Evolutionary conservation across 176 grass and related monocot genomes (phyloP), one percentile per base, ranked within the genome.

Genomic region (Eleusine indica): DNA sequence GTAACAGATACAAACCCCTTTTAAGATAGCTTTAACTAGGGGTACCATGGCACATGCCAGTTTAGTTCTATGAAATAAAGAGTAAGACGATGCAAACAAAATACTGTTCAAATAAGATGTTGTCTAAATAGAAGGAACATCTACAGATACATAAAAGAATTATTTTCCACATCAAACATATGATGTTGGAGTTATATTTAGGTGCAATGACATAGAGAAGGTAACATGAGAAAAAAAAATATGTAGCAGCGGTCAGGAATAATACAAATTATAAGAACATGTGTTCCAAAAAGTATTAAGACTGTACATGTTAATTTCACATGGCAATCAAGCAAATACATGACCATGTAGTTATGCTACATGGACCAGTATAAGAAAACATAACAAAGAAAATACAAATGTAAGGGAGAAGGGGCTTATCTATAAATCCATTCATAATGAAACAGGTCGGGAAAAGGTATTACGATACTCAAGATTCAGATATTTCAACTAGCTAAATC

Each of bases 101-200:
- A 6, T 72, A 65, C 21, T 66, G 46, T 53, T 19, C 25, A 48
- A 56, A 71, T 46, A 76, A 78, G 9, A 71, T 77, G 21, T 8
- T 68, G 10, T 76, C 54, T 51, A 81, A 82, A 4, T 72, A 35
- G 65, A 11, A 25, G 38, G 18, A 72, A 44, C 2, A 87, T 75
- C 12, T 28, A 44, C 5, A 17, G 3, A 82, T 65, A 6, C 37
- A 86, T 16, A 52, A 3, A 81, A 68, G 48, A 72, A 72, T 5
- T 30, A 70, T 35, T 71, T 68, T 73, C 41, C 62, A 70, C 15
- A 61, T 49, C 21, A 39, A 32, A 54, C 41, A 44, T 71, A 85
- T 49, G 18, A 19, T 52, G 22, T 35, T 74, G 60, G 11, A 29
- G 49, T 49, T 67, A 4, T 13, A 53, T 44, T 40, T 49, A 60